Evolutionary conservation across 2,329 filamentous ascomycete species (phyloP).

Genomic region (Thielaviopsis populi): DNA sequence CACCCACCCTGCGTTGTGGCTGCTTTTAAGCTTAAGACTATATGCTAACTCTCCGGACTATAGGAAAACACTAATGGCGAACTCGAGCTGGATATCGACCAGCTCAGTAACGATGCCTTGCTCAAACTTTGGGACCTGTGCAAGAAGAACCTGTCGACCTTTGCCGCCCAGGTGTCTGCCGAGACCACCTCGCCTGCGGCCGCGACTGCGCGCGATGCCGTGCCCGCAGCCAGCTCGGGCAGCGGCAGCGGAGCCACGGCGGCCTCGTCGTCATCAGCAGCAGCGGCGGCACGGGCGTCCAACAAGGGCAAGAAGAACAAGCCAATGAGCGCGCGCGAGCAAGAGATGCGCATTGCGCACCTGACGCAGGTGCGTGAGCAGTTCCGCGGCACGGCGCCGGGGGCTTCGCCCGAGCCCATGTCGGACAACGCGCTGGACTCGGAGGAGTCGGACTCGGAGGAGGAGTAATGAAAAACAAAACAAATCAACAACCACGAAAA

Average conservation of each 20-base stretch:
- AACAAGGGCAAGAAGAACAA: slow-evolving; percentile 57
- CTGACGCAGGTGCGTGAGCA: slow-evolving; percentile 38
- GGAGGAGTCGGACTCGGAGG: slow-evolving; percentile 34
- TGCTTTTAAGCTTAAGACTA: slow-evolving; percentile 17
- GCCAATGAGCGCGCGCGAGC: slow-evolving; percentile 57
- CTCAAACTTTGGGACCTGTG: slow-evolving; percentile 36
- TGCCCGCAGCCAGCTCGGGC: slow-evolving; percentile 18
- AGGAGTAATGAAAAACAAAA: slow-evolving; percentile 28
- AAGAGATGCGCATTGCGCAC: slow-evolving; percentile 48
- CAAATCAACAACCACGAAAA: not conserved
- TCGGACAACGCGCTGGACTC: slow-evolving; percentile 16
- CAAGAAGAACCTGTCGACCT: slow-evolving; percentile 29
- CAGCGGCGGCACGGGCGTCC: slow-evolving; percentile 24
- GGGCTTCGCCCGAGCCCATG: slow-evolving; percentile 17
- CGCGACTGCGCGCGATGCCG: slow-evolving; percentile 19
- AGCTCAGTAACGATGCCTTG: slow-evolving; percentile 40
- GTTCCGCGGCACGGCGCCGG: slow-evolving; percentile 15
- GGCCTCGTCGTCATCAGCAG: slow-evolving; percentile 19
- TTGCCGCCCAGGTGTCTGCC: slow-evolving; percentile 19
- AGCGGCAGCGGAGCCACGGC: slow-evolving; percentile 18
- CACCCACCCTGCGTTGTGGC: no score
- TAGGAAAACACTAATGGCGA: slow-evolving; percentile 46
- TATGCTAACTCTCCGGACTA: slow-evolving; percentile 14
- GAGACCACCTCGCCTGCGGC: not conserved
- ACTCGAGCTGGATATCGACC: slow-evolving; percentile 45